Base-by-base conservation (phyloP, 768 basidiomycete species). In the Flagelloscypha sp. region DNA sequence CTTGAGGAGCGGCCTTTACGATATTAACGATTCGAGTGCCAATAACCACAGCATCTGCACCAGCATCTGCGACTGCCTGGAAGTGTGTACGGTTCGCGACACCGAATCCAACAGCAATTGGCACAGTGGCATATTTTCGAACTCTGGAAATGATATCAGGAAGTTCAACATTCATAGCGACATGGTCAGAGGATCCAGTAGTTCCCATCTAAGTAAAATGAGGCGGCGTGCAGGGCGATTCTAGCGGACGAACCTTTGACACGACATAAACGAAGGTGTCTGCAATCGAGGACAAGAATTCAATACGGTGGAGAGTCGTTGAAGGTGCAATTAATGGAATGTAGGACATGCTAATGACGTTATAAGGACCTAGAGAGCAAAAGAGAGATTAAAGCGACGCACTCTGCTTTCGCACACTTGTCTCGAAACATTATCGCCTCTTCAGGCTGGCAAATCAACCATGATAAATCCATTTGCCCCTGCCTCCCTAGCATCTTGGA, bases 261-360 rank as follows among this genome's bases (percentile, higher is more conserved):
- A 97, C 93, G 30, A 99, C 79, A 55, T 99, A 99, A 44, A 99
- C 89, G 68, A 99, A 98, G 2, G 83, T 80, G 57, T 99, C 95
- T 12, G 95, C 94, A 47, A 99, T 97, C 6, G 82, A 77, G 2
- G 88, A 66, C 25, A 99, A 71, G 63, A 95, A 95, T 48, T 84
- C 78, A 52, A 98, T 88, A 25, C 95, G 84, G 34, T 76, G 65
- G 29, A 86, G 65, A 20, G 83, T 80, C 1, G 95, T 98, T 1
- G 92, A 94, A 2, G 95, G 95, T 1, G 94, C 93, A 45, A 99
- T 83, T 15, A 99, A 65, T 3, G 95, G 95, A 10, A 99, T 82
- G 52, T 94, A 99, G 27, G 93, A 89, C 41, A 99, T 64, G 37
- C 94, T 97, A 41, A 4, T 30, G 22, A 7, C 10, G 16, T 16